Evolutionary conservation across 1,284 basidiomycete genomes (phyloP).

Genomic region (Kwoniella shivajii): DNA sequence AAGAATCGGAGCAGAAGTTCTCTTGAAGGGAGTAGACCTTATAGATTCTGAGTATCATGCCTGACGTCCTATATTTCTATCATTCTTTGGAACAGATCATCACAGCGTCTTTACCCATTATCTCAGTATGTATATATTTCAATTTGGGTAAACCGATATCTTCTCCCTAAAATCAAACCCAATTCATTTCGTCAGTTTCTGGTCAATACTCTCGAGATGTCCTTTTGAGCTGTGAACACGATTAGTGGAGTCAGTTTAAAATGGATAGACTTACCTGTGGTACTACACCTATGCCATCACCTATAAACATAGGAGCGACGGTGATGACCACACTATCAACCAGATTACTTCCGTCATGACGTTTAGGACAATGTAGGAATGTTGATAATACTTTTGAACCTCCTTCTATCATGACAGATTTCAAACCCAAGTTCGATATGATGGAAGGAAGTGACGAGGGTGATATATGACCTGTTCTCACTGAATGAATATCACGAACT

Average conservation of each 20-base stretch:
- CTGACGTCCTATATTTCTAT: no score
- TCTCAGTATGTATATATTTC: conserved; percentile 41
- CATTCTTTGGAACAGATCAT: no score
- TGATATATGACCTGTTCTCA: conserved; percentile 56
- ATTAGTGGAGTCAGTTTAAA: no score
- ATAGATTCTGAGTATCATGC: no score
- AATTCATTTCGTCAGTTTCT: neutral
- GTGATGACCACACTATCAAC: conserved; percentile 79
- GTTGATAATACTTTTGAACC: conserved; percentile 80
- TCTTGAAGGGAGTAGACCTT: no score
- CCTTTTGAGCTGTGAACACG: no score
- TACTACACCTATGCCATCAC: conserved; percentile 65
- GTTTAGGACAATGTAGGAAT: conserved; percentile 61
- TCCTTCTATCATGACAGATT: conserved; percentile 92
- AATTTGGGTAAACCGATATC: conserved; percentile 39
- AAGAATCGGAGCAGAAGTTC: no score
- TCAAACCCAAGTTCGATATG: conserved; percentile 63
- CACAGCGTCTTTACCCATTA: conserved; percentile 52
- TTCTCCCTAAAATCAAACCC: conserved; percentile 22
- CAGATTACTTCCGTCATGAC: conserved; percentile 50
- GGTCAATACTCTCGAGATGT: no score
- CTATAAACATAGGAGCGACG: conserved; percentile 77
- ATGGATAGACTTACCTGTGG: conserved; percentile 35
- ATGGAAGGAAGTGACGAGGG: conserved; percentile 61
- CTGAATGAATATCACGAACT: no score